These are phyloP conservation scores for Leishmania braziliensis DNA, from an alignment of 208 protist genomes.

Conservation along the genomic window DNA sequence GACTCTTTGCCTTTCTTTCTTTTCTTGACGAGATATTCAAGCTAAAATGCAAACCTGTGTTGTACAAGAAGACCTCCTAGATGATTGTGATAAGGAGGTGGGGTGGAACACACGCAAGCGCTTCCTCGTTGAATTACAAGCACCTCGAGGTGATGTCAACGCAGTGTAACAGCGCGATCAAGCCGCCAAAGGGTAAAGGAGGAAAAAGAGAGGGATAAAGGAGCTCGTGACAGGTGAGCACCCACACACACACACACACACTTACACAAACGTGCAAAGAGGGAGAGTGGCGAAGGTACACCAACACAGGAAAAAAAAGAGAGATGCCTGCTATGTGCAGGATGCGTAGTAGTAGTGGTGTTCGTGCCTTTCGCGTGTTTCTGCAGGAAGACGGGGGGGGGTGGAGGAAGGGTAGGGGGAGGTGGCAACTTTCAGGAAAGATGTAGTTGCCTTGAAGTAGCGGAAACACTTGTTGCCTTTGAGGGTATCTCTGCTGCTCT, in stretches of 20 bases:
- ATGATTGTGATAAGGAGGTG: neutral
- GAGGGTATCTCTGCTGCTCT: neutral
- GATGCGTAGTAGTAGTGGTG: neutral
- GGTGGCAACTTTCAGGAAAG: neutral
- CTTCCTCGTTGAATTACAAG: neutral
- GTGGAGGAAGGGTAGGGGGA: neutral
- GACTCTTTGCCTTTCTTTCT: neutral
- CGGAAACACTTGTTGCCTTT: neutral
- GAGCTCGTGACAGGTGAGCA: neutral
- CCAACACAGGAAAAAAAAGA: neutral
- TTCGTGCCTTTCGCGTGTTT: neutral
- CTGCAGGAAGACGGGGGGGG: neutral
- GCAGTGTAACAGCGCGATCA: neutral
- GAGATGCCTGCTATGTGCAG: neutral
- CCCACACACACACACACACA: neutral
- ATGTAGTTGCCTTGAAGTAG: neutral
- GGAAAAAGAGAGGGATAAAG: neutral
- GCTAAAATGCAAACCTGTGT: neutral
- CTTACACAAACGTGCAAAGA: neutral
- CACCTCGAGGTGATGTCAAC: neutral
- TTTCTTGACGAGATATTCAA: neutral
- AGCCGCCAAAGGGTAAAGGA: neutral
- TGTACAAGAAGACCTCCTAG: neutral
- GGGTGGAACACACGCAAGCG: neutral
- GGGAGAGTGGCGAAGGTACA: neutral